Percentiles rank a stretch among this genome's conserved stretches.
Conservation (phyloP, 352 stramenopile genomes). For the Sclerospora graminicola region DNA sequence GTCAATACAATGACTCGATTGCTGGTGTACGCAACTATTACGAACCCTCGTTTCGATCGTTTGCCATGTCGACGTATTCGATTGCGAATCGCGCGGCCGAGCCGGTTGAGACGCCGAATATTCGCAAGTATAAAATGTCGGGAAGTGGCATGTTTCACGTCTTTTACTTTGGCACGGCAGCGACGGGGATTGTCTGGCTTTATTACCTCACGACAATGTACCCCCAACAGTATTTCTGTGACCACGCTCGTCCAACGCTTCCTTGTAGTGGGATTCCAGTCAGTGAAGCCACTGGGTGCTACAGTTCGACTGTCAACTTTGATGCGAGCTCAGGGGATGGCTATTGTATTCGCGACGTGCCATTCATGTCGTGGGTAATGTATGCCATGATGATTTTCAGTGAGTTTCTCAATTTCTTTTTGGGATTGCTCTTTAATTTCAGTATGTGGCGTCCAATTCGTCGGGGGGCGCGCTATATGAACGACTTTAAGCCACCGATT, state of each 20-base stretch:
- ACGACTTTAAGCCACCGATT: slow-evolving; percentile 85
- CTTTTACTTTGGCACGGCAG: slow-evolving; percentile 67
- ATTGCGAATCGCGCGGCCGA: slow-evolving; percentile 83
- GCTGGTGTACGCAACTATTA: slow-evolving; percentile 72
- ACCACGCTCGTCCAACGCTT: slow-evolving; percentile 54
- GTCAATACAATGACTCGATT: slow-evolving; percentile 76
- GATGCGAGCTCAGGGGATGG: slow-evolving; percentile 45
- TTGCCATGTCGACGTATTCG: slow-evolving; percentile 85
- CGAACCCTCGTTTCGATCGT: slow-evolving; percentile 83
- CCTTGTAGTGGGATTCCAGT: slow-evolving; percentile 47
- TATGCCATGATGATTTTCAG: slow-evolving; percentile 82
- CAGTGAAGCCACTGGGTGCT: slow-evolving; percentile 39
- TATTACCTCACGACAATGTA: slow-evolving; percentile 76
- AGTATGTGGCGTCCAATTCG: slow-evolving; percentile 86
- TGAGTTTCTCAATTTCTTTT: slow-evolving; percentile 82
- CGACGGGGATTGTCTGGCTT: slow-evolving; percentile 67
- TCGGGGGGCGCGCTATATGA: slow-evolving; percentile 80
- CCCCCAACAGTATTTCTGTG: slow-evolving; percentile 74
- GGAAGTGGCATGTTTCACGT: slow-evolving; percentile 77
- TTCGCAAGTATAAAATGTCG: slow-evolving; percentile 88
- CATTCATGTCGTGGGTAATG: slow-evolving; percentile 65
- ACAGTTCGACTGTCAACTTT: slow-evolving; percentile 66
- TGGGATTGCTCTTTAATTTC: slow-evolving; percentile 85
- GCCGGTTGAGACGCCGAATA: slow-evolving; percentile 82
- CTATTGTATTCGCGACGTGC: slow-evolving; percentile 71